These are phyloP conservation scores for Diospyros kaki DNA, from an alignment of 148 eudicot genomes.

Conservation along the genomic window DNA sequence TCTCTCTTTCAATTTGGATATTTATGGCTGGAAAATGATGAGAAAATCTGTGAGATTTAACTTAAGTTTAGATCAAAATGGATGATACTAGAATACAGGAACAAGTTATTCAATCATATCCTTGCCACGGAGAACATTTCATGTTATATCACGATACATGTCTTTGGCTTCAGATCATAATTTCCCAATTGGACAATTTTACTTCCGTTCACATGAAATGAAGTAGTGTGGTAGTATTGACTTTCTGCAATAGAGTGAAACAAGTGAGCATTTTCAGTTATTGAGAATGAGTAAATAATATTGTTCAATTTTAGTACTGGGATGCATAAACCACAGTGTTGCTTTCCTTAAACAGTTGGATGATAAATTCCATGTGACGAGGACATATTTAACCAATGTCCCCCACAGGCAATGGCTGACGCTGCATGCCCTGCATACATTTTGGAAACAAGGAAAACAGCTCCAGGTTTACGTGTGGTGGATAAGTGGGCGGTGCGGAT, in stretches of 20 bases:
- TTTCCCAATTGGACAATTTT: not conserved
- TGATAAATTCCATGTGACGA: not conserved
- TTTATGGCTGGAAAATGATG: not conserved
- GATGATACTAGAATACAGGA: not conserved
- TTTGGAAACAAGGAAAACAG: slow-evolving; percentile 93
- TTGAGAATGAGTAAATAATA: not conserved
- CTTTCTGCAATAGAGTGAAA: not conserved
- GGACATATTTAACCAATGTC: not conserved
- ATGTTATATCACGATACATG: not conserved
- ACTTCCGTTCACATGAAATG: not conserved
- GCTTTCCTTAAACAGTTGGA: not conserved
- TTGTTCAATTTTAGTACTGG: too few species aligned
- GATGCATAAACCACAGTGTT: not conserved
- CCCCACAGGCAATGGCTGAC: slow-evolving; percentile 78
- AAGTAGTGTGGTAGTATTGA: not conserved
- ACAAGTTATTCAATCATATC: not conserved
- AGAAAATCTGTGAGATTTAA: not conserved
- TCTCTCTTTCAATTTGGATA: slow-evolving; percentile 4
- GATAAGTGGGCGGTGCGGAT: slow-evolving; percentile 95
- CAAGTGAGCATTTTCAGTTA: not conserved
- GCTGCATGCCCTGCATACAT: slow-evolving; percentile 85
- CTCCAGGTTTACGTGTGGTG: slow-evolving; percentile 92
- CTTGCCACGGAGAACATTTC: not conserved
- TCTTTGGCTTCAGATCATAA: not conserved
- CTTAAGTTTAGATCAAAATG: too few species aligned